These are phyloP conservation scores for Aplosporella prunicola DNA, from an alignment of 2,329 filamentous ascomycete species.

Conservation along the genomic window DNA sequence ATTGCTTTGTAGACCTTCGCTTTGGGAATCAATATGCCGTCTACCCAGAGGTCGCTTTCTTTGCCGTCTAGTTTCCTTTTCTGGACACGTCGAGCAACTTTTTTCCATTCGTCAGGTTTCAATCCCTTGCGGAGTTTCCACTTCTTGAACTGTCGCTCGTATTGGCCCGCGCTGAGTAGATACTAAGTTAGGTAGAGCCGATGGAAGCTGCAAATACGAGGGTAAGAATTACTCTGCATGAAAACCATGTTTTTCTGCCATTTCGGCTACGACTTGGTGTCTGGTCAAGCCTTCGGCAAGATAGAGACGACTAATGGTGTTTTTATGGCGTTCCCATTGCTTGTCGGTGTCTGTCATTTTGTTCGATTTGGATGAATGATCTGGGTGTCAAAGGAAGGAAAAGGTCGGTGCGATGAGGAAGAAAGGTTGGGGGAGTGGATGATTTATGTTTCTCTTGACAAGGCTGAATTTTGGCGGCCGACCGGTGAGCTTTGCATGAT, in stretches of 20 bases:
- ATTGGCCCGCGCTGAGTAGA: constrained; percentile 16
- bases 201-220: too few species aligned
- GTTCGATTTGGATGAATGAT: neutral
- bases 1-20: constrained; percentile 18
- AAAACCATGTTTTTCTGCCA: constrained; percentile 3
- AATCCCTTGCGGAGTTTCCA: constrained; percentile 20
- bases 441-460: neutral
- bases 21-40: constrained; percentile 12
- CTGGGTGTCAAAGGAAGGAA: neutral
- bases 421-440: too few species aligned
- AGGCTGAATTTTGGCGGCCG: too few species aligned
- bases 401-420: neutral
- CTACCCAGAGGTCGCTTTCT: constrained; percentile 13
- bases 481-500: too few species aligned
- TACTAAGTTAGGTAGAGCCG: neutral
- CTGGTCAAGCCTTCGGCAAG: constrained; percentile 1
- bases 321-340: constrained; percentile 17
- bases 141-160: constrained; percentile 17
- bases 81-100: constrained; percentile 13
- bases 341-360: too few species aligned
- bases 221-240: constrained; percentile 1
- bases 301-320: constrained; percentile 15
- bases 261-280: constrained; percentile 2
- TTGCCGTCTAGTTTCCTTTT: constrained; percentile 15
- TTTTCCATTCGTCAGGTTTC: constrained; percentile 15